Evolutionary conservation across 2,329 filamentous ascomycete species (phyloP), one percentile per base, ranked within the genome.

Genomic region (Chrysoporthe austroafricana): DNA sequence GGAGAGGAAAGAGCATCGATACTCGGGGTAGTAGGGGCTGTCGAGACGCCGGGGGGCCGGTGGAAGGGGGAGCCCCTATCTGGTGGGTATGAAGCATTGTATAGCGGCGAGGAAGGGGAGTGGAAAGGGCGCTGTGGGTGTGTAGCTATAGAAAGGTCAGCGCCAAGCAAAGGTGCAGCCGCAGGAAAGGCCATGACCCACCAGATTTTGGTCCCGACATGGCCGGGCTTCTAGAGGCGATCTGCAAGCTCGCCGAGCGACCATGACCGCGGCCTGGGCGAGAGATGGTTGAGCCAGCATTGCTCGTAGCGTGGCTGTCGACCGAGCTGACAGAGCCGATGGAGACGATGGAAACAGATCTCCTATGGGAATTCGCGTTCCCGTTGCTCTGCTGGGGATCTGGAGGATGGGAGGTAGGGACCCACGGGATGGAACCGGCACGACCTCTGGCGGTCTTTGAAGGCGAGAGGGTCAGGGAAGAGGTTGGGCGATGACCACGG

Each of bases 331-430:
- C 74, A 26, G 87, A 87, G 13, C 90, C 90, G 73, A 95, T 87
- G 11, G 92, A 95, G 58, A 95, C 88, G 71, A 96, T 95, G 21
- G 92, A 96, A 42, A 96, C 85, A 3, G 92, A 95, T 73, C 91
- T 85, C 76, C 90, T 89, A 73, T 94, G 92, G 64, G 84, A 81
- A 73, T 90, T 87, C n/a, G 84, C 82, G 32, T 73, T 72, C 73
- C 73, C 64, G 71, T 72, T 72, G 46, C 68, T 67, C 59, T 64
- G n/a, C 14, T 62, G 68, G 62, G 42, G 44, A 58, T 71, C 69
- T 66, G 67, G 57, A 56, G 67, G 48, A 21, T 69, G 67, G 36
- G 67, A 69, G 3, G 69, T 71, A 36, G 66, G 57, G 1, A 72
- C 71, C 83, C 84, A 86, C 71, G 84, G 83, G 39, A 83, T 77